Evolutionary conservation across 352 stramenopile species (phyloP).

Genomic region (Phytopythium sindhum): DNA sequence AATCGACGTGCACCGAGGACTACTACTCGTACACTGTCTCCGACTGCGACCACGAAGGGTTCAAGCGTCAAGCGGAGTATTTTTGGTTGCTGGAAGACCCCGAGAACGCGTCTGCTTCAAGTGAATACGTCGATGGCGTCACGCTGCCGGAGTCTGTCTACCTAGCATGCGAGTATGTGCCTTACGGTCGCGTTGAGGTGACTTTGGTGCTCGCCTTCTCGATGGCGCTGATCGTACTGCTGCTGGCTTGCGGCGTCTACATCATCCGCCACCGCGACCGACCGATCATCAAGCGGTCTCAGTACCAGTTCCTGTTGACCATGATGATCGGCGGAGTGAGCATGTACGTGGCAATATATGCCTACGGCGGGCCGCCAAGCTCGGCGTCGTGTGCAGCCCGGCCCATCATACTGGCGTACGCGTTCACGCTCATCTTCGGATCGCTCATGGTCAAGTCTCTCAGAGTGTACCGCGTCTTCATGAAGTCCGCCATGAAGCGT

Average conservation of each 20-base stretch:
- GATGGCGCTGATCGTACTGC: constrained; percentile 11
- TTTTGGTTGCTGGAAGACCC: constrained; percentile 30
- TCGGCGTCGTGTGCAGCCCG: background rate
- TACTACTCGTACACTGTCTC: constrained; percentile 40
- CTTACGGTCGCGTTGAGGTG: constrained; percentile 4
- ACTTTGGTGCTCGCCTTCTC: constrained; percentile 6
- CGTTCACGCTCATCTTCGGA: constrained; percentile 14
- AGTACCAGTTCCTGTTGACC: constrained; percentile 16
- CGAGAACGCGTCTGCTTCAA: constrained; percentile 12
- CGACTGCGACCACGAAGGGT: constrained; percentile 17
- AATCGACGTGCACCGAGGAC: constrained; percentile 25
- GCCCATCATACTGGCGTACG: background rate
- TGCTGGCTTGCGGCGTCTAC: constrained; percentile 2
- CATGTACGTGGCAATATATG: background rate
- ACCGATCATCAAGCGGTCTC: constrained; percentile 23
- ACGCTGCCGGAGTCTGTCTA: constrained; percentile 13
- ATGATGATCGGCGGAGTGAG: constrained; percentile 1
- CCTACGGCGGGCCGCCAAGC: background rate
- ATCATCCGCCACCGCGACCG: constrained; percentile 13
- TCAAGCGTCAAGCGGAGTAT: constrained; percentile 24
- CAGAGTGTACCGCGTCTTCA: constrained; percentile 31
- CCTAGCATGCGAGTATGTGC: constrained; percentile 40
- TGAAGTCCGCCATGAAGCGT: constrained; percentile 15
- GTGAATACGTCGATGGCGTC: constrained; percentile 22
- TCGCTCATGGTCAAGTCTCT: constrained; percentile 22